These are phyloP conservation scores for Amorphotheca resinae DNA, from an alignment of 495 filamentous ascomycete species.

Conservation along the genomic window DNA sequence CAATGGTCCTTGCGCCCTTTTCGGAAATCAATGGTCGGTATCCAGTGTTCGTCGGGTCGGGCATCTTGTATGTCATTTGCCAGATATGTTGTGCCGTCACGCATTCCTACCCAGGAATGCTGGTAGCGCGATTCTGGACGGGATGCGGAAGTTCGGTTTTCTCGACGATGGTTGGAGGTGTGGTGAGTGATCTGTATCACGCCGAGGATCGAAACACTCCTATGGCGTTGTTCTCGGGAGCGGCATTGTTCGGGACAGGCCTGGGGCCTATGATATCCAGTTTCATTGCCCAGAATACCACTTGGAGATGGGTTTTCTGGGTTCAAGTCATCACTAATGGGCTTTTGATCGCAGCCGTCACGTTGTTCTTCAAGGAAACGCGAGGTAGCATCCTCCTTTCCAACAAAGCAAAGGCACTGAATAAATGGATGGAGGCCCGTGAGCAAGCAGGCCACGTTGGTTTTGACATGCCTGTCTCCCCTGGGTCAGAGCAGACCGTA, in stretches of 20 bases:
- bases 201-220: conserved; percentile 70
- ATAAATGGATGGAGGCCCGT: conserved; percentile 65
- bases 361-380: conserved; percentile 68
- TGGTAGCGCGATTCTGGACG: conserved; percentile 63
- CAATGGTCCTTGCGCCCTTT: conserved; percentile 85
- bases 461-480: conserved; percentile 31
- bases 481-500: conserved; percentile 6
- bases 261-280: conserved; percentile 63
- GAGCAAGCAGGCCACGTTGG: conserved; percentile 56
- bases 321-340: conserved; percentile 63
- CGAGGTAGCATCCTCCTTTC: conserved; percentile 71
- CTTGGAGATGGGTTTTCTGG: conserved; percentile 88
- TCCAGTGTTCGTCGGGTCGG: conserved; percentile 67
- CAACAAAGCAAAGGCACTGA: conserved; percentile 60
- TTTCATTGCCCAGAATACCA: conserved; percentile 50
- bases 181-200: conserved; percentile 80
- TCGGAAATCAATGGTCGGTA: conserved; percentile 77
- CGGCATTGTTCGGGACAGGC: conserved; percentile 70
- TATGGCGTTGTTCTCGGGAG: conserved; percentile 76
- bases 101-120: conserved; percentile 54
- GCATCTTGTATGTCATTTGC: conserved; percentile 51
- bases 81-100: conserved; percentile 72
- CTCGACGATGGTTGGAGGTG: conserved; percentile 84
- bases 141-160: conserved; percentile 73
- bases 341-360: conserved; percentile 46